Evolutionary conservation across 1,284 basidiomycete genomes (phyloP).

Genomic region (Heliocybe sulcata): DNA sequence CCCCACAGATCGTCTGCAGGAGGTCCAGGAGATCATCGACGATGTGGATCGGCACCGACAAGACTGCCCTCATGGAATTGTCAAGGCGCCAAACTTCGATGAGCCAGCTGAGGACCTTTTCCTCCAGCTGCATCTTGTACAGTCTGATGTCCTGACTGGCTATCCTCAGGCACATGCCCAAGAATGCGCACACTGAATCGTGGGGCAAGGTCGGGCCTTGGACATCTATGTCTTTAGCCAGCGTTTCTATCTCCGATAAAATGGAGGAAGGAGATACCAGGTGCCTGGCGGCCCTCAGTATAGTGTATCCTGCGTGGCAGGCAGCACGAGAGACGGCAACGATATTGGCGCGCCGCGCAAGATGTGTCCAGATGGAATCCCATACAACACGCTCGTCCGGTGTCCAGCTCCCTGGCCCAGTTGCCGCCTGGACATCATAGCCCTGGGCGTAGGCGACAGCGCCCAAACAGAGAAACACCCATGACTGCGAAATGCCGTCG

Average conservation of each 20-base stretch:
- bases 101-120: constrained; percentile 81
- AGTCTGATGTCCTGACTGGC: constrained; percentile 75
- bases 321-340: constrained; percentile 71
- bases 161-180: constrained; percentile 57
- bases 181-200: constrained; percentile 82
- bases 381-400: constrained; percentile 35
- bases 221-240: constrained; percentile 76
- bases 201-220: constrained; percentile 81
- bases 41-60: constrained; percentile 41
- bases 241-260: constrained; percentile 63
- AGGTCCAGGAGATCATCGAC: constrained; percentile 58
- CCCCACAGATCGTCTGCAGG: constrained; percentile 53
- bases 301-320: constrained; percentile 62
- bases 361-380: constrained; percentile 78
- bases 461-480: constrained; percentile 76
- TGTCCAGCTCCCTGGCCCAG: constrained; percentile 8
- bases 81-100: constrained; percentile 65
- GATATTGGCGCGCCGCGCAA: constrained; percentile 65
- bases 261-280: constrained; percentile 50
- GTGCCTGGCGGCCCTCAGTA: constrained; percentile 36
- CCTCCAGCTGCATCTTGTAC: constrained; percentile 76
- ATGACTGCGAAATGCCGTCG: constrained; percentile 64
- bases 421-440: constrained; percentile 8
- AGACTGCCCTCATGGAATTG: constrained; percentile 16
- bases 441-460: constrained; percentile 51